These are phyloP conservation scores for Fennellomyces sp. DNA, from an alignment of 371 early-diverging fungal genomes.

Conservation along the genomic window DNA sequence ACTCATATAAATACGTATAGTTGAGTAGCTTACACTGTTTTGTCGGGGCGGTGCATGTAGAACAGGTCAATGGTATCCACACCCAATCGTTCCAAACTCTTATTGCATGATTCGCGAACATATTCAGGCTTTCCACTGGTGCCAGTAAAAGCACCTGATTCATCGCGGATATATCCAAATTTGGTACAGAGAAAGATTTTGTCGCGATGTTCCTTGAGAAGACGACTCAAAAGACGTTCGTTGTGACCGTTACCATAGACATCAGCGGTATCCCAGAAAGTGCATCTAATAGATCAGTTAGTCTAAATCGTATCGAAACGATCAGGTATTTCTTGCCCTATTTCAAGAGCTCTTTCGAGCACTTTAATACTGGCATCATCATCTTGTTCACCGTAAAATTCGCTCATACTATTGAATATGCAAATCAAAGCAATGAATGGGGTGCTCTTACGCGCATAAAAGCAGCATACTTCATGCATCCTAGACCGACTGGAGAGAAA, in stretches of 20 bases:
- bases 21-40: constrained; percentile 15
- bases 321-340: not conserved
- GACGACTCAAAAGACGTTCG: constrained; percentile 37
- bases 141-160: constrained; percentile 25
- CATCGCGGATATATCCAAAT: constrained; percentile 32
- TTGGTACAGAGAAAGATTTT: constrained; percentile 55
- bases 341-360: constrained; percentile 30
- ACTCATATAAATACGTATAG: not conserved
- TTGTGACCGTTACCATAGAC: constrained; percentile 31
- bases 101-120: constrained; percentile 45
- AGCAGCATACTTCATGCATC: too few species aligned
- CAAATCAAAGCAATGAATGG: too few species aligned
- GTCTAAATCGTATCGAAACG: not conserved
- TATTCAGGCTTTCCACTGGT: constrained; percentile 51
- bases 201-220: constrained; percentile 34
- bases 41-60: constrained; percentile 61
- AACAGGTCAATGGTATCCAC: constrained; percentile 60
- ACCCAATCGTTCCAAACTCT: constrained; percentile 45
- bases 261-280: constrained; percentile 34
- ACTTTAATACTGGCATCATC: constrained; percentile 34
- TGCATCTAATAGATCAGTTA: constrained; percentile 11
- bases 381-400: constrained; percentile 20
- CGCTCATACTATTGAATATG: constrained; percentile 29
- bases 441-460: too few species aligned
- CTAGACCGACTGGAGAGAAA: too few species aligned